Conservation (phyloP, 2,329 filamentous ascomycete species). For the Colletotrichum incanum region DNA sequence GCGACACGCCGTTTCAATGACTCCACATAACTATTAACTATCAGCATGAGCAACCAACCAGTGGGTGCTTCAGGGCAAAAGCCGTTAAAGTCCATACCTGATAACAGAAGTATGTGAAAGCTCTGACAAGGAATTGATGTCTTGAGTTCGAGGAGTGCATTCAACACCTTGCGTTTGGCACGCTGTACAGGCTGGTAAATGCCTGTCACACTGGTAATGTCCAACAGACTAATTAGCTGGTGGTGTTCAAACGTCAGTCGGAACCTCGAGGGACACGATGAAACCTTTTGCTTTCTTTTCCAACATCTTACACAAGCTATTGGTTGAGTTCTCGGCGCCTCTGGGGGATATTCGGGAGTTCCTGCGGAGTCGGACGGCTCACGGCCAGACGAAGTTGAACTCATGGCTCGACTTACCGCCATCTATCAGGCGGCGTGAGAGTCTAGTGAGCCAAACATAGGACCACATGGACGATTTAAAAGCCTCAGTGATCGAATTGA, state of each 20-base stretch:
- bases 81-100: not conserved
- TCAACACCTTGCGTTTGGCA: conserved; percentile 15
- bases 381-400: conserved; percentile 1
- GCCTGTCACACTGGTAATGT: conserved; percentile 29
- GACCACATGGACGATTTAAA: not conserved
- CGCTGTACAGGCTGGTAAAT: conserved; percentile 25
- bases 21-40: conserved; percentile 15
- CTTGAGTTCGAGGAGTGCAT: conserved; percentile 28
- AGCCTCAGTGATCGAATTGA: not conserved
- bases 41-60: not conserved
- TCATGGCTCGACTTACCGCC: conserved; percentile 5
- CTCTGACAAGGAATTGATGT: conserved; percentile 22
- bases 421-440: not conserved
- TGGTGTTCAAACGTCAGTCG: not conserved
- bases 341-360: not conserved
- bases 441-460: not conserved
- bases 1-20: conserved; percentile 32
- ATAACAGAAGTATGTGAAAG: conserved; percentile 32
- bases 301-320: conserved; percentile 37
- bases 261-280: not conserved
- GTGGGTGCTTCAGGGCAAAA: not conserved
- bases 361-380: conserved; percentile 7
- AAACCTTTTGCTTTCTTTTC: conserved; percentile 39
- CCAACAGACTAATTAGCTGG: not conserved
- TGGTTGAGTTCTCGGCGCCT: conserved; percentile 6